Base-by-base conservation (phyloP, 495 filamentous ascomycete genomes). In the Aspergillus homomorphus region DNA sequence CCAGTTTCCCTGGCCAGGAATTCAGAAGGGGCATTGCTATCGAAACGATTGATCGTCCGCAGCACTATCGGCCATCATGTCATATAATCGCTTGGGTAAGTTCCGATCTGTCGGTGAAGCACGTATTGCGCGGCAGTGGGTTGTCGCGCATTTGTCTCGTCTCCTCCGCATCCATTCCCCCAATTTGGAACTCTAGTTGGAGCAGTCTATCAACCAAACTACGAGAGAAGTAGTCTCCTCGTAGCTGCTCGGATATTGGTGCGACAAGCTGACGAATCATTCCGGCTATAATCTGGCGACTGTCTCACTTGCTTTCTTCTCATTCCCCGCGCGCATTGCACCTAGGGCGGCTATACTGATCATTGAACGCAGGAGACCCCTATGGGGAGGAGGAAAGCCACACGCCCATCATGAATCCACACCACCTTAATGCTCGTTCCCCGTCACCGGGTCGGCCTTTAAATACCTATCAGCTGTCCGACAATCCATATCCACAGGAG, bases 61-160 rank as follows among this genome's bases (percentile, higher is more conserved):
- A 59, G 60, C 68, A 53, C 49, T 42, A 54, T 61, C 28, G 52
- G 41, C 59, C 65, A 64, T 58, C 21, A 77, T 77, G 75, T 70
- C 86, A 69, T 89, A 89, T 76, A 88, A 89, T 80, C 84, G 85
- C 55, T 73, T 89, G 80, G 83, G 87, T 85, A 76, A 77, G 86
- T 85, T 58, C 63, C 58, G 53, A 59, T 60, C 58, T 42, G 55
- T 63, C 28, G 45, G 45, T 62, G 54, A 56, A 42, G 51, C 22
- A n/a, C 41, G 24, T 54, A 18, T 56, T 62, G 54, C 60, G 56
- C 60, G 44, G 62, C 62, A 46, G 44, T 54, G 56, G 33, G 51
- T 45, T 44, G 60, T 58, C 45, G 51, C 60, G 51, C 65, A 53
- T 56, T 58, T 54, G 12, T 65, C 58, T 54, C 54, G n/a, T n/a